Evolutionary conservation across 2,329 filamentous ascomycete genomes (phyloP).

Genomic region (Emmonsia crescens): DNA sequence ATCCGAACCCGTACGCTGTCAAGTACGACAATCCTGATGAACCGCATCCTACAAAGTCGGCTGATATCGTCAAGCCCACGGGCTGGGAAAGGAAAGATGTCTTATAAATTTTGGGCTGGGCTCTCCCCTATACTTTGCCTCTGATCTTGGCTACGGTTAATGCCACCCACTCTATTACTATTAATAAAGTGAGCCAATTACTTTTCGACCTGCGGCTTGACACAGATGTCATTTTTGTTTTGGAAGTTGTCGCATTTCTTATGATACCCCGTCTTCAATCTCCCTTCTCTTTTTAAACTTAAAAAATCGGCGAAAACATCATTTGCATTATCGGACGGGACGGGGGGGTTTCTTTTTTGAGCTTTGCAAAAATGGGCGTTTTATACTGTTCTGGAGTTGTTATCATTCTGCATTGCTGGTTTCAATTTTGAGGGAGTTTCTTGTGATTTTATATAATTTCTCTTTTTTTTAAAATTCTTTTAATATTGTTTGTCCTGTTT

Average conservation of each 20-base stretch:
- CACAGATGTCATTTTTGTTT: no score
- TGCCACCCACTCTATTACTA: no score
- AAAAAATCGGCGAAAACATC: background rate
- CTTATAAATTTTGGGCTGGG: conserved; percentile 33
- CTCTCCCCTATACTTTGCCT: background rate
- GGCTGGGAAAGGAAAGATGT: conserved; percentile 82
- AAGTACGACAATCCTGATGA: conserved; percentile 60
- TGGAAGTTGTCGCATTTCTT: background rate
- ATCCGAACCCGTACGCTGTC: conserved; percentile 87
- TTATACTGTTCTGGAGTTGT: background rate
- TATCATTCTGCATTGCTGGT: no score
- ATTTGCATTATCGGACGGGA: background rate
- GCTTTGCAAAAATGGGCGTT: background rate
- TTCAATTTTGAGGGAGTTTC: background rate
- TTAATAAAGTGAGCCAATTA: no score
- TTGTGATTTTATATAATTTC: background rate
- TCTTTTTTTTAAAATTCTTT: background rate
- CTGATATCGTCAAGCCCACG: conserved; percentile 51
- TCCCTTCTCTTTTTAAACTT: background rate
- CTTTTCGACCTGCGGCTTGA: background rate
- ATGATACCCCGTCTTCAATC: background rate
- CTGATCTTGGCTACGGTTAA: no score
- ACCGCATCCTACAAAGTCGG: conserved; percentile 60
- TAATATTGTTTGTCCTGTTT: background rate
- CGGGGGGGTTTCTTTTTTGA: background rate